A percentile compares a stretch with the other conserved stretches of the same genome.
Conservation (phyloP, 2,329 filamentous ascomycete species). For the Talaromyces sp. region DNA sequence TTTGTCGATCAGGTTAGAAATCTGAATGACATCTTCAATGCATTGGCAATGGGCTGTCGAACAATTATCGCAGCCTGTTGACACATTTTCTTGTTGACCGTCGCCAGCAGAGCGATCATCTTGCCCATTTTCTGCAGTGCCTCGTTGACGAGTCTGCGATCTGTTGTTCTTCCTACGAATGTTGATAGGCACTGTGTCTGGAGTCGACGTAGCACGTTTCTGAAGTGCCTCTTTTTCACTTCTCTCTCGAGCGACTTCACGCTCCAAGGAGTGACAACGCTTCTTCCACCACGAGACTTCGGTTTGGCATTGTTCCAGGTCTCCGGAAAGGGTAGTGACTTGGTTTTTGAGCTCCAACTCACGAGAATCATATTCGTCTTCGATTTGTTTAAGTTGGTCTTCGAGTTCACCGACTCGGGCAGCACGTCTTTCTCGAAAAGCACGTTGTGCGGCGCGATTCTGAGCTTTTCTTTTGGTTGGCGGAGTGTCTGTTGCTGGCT, state of each 20-base stretch:
- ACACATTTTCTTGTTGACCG: slow-evolving; percentile 26
- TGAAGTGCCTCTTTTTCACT: slow-evolving; percentile 40
- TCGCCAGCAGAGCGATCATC: not conserved
- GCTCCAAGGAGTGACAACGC: slow-evolving; percentile 60
- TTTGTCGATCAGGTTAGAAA: slow-evolving; percentile 28
- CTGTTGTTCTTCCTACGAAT: slow-evolving; percentile 14
- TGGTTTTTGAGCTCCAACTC: slow-evolving; percentile 51
- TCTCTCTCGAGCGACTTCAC: slow-evolving; percentile 49
- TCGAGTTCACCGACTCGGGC: slow-evolving; percentile 71
- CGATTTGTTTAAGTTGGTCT: slow-evolving; percentile 46
- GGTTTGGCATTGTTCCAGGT: slow-evolving; percentile 62
- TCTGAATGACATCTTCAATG: slow-evolving; percentile 51
- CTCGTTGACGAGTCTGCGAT: not conserved
- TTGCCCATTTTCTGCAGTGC: not conserved
- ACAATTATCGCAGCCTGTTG: slow-evolving; percentile 62
- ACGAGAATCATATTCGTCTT: slow-evolving; percentile 43
- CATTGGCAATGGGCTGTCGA: slow-evolving; percentile 60
- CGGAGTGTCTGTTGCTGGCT: slow-evolving; percentile 88
- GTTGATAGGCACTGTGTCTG: slow-evolving; percentile 12
- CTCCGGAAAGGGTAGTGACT: slow-evolving; percentile 55
- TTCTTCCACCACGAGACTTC: slow-evolving; percentile 43
- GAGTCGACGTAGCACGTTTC: slow-evolving; percentile 19
- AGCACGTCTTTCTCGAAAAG: slow-evolving; percentile 81
- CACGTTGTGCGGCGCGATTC: slow-evolving; percentile 85
- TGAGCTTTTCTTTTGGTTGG: slow-evolving; percentile 92